Percentiles rank a stretch among this genome's conserved stretches.
Conservation (phyloP, 345 rosid genomes). For the Eucalyptus sp. region DNA sequence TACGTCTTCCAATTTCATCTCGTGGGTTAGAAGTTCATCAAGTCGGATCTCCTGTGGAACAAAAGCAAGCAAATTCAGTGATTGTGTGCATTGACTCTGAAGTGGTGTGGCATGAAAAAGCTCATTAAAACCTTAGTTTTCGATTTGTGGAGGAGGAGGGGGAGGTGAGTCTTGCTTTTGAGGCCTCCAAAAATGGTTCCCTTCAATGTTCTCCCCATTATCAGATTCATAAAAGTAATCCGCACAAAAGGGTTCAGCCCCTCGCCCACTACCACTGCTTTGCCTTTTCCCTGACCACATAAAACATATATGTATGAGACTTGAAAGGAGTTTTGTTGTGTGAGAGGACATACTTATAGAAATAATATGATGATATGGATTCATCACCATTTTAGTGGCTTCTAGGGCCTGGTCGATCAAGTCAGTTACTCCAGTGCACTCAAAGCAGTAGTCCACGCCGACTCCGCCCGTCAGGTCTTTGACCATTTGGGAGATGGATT, state of each 20-base stretch:
- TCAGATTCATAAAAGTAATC: slow-evolving; percentile 3
- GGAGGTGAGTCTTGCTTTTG: slow-evolving; percentile 36
- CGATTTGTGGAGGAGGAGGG: slow-evolving; percentile 28
- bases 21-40: slow-evolving; percentile 41
- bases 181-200: slow-evolving; percentile 60
- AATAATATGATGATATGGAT: too few species aligned
- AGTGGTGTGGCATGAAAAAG: neutral
- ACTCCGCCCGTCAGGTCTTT: slow-evolving; percentile 28
- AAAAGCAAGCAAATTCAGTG: neutral
- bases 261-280: slow-evolving; percentile 17
- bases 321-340: neutral
- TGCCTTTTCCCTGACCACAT: slow-evolving; percentile 32
- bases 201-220: slow-evolving; percentile 33
- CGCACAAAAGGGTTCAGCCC: slow-evolving; percentile 4
- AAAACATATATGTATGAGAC: neutral
- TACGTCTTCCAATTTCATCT: slow-evolving; percentile 33
- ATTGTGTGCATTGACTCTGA: neutral
- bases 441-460: slow-evolving; percentile 58
- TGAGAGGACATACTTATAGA: neutral
- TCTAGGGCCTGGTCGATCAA: slow-evolving; percentile 35
- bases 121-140: slow-evolving; percentile 12
- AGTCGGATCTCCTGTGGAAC: slow-evolving; percentile 24
- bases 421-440: slow-evolving; percentile 33
- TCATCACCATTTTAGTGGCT: slow-evolving; percentile 32
- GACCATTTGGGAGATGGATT: slow-evolving; percentile 20